Evolutionary conservation across 1,284 basidiomycete genomes (phyloP), one percentile per base, ranked within the genome.

Genomic region (Heimioporus retisporus): DNA sequence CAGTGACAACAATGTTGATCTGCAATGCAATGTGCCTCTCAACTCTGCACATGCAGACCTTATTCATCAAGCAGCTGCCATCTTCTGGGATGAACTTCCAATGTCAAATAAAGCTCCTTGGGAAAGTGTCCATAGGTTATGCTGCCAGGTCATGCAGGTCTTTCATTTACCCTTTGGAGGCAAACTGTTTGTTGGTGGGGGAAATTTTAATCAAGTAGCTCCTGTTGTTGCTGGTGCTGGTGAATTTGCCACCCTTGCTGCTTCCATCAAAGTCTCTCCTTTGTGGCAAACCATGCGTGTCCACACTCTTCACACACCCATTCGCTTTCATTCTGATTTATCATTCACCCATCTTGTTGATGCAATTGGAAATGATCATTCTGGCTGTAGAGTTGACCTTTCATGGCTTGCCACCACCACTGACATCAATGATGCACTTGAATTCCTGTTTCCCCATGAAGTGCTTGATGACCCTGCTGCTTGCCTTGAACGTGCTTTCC

Each of bases 81-180:
- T 59, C 8, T n/a, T 59, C 3, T 59, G 46, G 58, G 31, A 59
- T 13, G 28, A 60, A 60, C 48, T 51, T 6, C 59, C 48, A 31
- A 60, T 51, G 46, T 46, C 59, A 6, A 60, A 53, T 14, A 51
- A 40, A 15, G 59, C 35, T 2, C 4, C 28, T 4, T 60, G 31
- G 11, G 48, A 60, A 40, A 40, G 28, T 16, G 35, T 60, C 11
- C 31, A 60, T 40, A 4, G 18, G 7, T 60, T 19, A 14, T 60
- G 28, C n/a, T 60, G 59, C 31, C 3, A 5, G 1, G 6, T 55
- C 19, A 55, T 21, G 19, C 18, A 28, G 28, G 5, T 28, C 28
- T 28, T 28, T 28, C 28, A 28, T 28, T 28, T 28, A 28, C 28
- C 28, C 5, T 28, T 28, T 28, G 28, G 28, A 28, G 28, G 28